Conservation (phyloP, 2,329 filamentous ascomycete genomes). For the Neofusicoccum umdonicola region DNA sequence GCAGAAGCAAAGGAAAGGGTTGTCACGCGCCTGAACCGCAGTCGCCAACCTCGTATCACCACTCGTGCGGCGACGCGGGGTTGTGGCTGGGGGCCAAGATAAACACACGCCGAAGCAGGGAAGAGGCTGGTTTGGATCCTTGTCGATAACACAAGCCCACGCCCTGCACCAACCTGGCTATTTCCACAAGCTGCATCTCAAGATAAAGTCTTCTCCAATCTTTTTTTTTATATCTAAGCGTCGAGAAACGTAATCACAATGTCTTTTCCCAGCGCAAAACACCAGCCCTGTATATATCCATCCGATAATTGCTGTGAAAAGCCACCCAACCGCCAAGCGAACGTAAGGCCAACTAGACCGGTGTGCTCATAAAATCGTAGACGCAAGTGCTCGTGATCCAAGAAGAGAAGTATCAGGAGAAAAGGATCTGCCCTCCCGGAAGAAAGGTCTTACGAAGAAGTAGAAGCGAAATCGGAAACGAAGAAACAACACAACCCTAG, state of each 20-base stretch:
- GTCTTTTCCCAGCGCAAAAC: neutral
- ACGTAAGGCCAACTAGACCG: neutral
- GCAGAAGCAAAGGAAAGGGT: too few relatives aligned
- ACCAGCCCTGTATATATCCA: neutral
- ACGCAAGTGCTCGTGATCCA: neutral
- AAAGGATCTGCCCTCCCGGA: neutral
- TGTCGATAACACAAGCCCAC: neutral
- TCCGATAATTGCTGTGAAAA: neutral
- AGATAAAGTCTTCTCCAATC: neutral
- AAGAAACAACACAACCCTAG: neutral
- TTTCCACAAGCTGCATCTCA: too few relatives aligned
- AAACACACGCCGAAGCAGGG: neutral
- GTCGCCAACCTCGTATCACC: neutral
- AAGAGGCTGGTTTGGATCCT: slow-evolving; percentile 4
- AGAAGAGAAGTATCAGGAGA: neutral
- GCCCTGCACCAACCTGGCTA: neutral
- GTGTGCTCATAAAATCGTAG: slow-evolving; percentile 1
- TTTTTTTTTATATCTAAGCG: neutral
- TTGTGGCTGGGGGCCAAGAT: slow-evolving; percentile 2
- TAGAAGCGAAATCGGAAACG: neutral
- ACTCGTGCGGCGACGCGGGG: neutral
- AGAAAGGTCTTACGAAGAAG: neutral
- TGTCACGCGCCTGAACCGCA: neutral
- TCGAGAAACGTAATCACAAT: too few relatives aligned
- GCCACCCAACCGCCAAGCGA: neutral